Evolutionary conservation across 192 early-diverging fungal species (phyloP).

Genomic region (Linnemannia hyalina): DNA sequence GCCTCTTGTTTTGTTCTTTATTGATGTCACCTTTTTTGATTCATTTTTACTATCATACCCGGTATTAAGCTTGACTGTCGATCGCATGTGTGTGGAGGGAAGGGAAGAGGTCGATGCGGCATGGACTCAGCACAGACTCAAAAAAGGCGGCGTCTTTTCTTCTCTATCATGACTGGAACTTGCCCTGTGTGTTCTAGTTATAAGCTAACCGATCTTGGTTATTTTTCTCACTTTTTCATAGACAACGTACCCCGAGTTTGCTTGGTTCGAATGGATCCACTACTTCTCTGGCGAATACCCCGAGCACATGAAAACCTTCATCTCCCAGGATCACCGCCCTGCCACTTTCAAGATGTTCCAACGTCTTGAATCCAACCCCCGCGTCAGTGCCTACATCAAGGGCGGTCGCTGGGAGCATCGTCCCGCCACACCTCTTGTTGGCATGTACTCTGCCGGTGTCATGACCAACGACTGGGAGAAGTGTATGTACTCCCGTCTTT

Average conservation of each 20-base stretch:
- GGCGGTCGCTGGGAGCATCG: conserved; percentile 51
- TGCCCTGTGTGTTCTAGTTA: not conserved
- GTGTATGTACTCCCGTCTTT: not conserved
- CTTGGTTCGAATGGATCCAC: conserved; percentile 42
- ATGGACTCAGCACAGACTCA: no score
- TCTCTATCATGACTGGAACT: no score
- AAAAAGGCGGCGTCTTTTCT: no score
- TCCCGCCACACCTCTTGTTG: conserved; percentile 13
- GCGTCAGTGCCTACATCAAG: conserved; percentile 35
- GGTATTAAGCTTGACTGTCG: not conserved
- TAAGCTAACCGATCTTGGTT: not conserved
- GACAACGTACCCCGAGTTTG: conserved; percentile 43
- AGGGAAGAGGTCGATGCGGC: no score
- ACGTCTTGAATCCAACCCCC: conserved; percentile 35
- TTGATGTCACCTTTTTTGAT: not conserved
- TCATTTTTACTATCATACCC: not conserved
- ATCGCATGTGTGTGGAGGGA: no score
- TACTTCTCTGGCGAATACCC: conserved; percentile 20
- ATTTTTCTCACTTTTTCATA: not conserved
- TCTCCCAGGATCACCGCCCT: conserved; percentile 37
- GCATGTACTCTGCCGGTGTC: conserved; percentile 34
- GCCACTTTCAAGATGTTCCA: conserved; percentile 27
- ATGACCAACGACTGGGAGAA: conserved; percentile 20
- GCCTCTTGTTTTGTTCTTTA: not conserved
- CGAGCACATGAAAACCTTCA: conserved; percentile 29